Evolutionary conservation across 2,329 filamentous ascomycete species (phyloP).

Genomic region (Xylariaceae sp.): DNA sequence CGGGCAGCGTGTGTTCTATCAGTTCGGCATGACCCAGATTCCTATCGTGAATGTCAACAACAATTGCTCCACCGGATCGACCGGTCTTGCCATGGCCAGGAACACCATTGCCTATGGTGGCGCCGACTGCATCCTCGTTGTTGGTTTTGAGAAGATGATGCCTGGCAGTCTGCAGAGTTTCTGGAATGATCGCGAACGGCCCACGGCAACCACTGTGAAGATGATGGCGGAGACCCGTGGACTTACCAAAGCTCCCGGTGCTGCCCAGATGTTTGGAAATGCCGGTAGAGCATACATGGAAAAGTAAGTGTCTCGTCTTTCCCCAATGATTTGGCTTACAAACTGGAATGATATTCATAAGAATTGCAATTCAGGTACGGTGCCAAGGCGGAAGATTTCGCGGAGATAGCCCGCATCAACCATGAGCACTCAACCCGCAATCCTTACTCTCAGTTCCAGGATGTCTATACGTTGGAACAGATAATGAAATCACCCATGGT

Average conservation of each 20-base stretch:
- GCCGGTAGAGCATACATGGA: constrained; percentile 93
- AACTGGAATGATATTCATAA: constrained; percentile 17
- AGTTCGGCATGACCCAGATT: constrained; percentile 95
- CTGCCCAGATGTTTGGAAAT: constrained; percentile 94
- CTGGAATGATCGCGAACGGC: constrained; percentile 81
- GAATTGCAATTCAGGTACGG: constrained; percentile 57
- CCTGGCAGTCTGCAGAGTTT: constrained; percentile 77
- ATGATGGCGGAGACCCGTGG: constrained; percentile 85
- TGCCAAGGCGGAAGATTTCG: constrained; percentile 79
- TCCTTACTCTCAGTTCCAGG: constrained; percentile 95
- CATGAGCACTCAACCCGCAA: constrained; percentile 88
- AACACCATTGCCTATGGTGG: constrained; percentile 74
- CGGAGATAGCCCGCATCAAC: constrained; percentile 88
- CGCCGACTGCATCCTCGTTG: constrained; percentile 81
- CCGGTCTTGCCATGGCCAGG: constrained; percentile 77
- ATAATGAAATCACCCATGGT: constrained; percentile 72
- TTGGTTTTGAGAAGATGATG: constrained; percentile 99
- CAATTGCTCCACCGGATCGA: constrained; percentile 95
- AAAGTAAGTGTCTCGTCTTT: constrained; percentile 50
- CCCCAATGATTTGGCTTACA: not conserved
- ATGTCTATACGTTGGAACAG: constrained; percentile 84
- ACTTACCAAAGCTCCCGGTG: constrained; percentile 73
- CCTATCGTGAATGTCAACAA: constrained; percentile 99
- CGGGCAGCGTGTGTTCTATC: constrained; percentile 95
- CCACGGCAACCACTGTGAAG: constrained; percentile 62